Evolutionary conservation across 1,284 basidiomycete genomes (phyloP), one percentile per base, ranked within the genome.

Genomic region (Apiotrichum brassicae): DNA sequence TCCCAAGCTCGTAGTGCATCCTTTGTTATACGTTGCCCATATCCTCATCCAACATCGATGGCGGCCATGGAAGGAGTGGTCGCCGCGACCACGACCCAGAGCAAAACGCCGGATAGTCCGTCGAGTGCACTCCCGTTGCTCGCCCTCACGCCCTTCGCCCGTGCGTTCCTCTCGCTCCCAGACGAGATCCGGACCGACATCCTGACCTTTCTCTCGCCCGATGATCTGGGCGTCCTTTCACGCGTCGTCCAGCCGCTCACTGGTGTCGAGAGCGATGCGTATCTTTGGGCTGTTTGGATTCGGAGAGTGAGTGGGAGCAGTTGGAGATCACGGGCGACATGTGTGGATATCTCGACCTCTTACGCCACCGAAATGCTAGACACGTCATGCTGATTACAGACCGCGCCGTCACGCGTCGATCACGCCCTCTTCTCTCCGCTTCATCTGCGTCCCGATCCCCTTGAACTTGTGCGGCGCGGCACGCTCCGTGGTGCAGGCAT

Each of bases 181-280:
- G 41, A 49, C 16, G 60, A 62, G n/a, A 54, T 60, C 16, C 58
- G 49, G 20, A 58, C 53, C 1, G 49, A 44, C 19, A 63, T 62
- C 43, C 55, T 61, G 22, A 49, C 54, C 30, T 58, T 54, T 49
- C 56, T 63, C 24, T 48, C 59, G 13, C 52, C 59, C 3, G 51
- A 60, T 47, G 53, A 66, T 52, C 57, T 61, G 19, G 49, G 56
- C 36, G 40, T 53, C 36, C 51, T 62, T 24, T 58, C 60, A 6
- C 49, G 56, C 18, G 48, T 48, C 28, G 58, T 60, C 24, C 39
- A 39, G 25, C 52, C 44, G 7, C 50, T 62, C 13, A 39, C 30
- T 13, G 60, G 60, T 14, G 25, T 62, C 14, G 60, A 62, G 47
- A 42, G 47, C 14, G 56, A 62, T 32, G 28, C 36, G 32, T 60